Conservation (phyloP, 495 filamentous ascomycete species). For the Talaromyces stipitatus region DNA sequence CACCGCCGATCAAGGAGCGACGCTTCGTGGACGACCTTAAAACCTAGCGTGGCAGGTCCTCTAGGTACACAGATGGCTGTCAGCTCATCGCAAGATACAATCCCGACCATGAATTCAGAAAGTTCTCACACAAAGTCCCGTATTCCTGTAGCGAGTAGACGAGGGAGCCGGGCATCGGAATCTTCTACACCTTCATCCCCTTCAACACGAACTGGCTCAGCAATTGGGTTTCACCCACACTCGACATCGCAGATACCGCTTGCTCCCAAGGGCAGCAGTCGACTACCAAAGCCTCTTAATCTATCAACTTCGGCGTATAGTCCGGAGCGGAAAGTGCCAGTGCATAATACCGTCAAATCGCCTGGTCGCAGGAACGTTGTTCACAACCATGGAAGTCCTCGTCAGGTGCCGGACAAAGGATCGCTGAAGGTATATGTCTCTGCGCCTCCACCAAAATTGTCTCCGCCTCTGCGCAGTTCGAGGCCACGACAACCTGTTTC, state of each 20-base stretch:
- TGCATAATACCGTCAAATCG: conserved; percentile 24
- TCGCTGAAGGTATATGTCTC: conserved; percentile 61
- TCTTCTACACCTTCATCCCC: conserved; percentile 32
- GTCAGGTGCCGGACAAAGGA: conserved; percentile 31
- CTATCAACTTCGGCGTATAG: conserved; percentile 15
- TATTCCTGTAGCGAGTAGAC: conserved; percentile 48
- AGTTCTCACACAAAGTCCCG: conserved; percentile 45
- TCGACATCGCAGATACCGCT: conserved; percentile 17
- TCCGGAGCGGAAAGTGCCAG: conserved; percentile 22
- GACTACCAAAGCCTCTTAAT: conserved; percentile 35
- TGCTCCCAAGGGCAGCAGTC: conserved; percentile 37
- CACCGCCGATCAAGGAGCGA: conserved; percentile 47
- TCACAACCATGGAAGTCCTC: conserved; percentile 24
- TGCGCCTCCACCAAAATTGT: conserved; percentile 52
- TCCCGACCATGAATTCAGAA: conserved; percentile 17
- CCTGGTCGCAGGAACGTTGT: conserved; percentile 23
- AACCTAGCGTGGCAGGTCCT: conserved; percentile 21
- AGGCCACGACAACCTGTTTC: conserved; percentile 74
- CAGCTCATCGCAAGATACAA: conserved; percentile 25
- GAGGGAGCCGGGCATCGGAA: conserved; percentile 38
- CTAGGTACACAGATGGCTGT: conserved; percentile 32
- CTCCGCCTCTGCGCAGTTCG: conserved; percentile 75
- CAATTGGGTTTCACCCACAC: conserved; percentile 28
- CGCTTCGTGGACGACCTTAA: conserved; percentile 15
- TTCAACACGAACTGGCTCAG: conserved; percentile 34